Percentiles rank a stretch among this genome's conserved stretches.
phyloP scores from a whole-genome alignment of 768 basidiomycete genomes.

The Pisolithus marmoratus region DNA sequence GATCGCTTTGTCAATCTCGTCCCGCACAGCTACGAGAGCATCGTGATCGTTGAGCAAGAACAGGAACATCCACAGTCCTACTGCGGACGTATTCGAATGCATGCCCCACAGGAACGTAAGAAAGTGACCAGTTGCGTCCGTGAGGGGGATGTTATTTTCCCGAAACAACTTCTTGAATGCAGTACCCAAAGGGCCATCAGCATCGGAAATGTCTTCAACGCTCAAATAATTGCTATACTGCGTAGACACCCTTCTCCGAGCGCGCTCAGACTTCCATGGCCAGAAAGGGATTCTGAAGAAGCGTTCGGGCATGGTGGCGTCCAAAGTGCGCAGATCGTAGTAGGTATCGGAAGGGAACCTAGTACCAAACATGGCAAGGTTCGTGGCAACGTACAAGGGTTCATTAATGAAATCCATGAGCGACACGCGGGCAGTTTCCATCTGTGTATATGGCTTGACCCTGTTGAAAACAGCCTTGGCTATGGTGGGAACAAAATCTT shows the following conservation, averaged over 20 bases:
- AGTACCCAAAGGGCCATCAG: conserved; percentile 5
- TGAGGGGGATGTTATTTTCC: conserved; percentile 11
- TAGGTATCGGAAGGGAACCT: conserved; percentile 16
- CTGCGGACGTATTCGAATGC: conserved; percentile 18
- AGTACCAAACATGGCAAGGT: conserved; percentile 16
- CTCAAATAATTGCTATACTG: conserved; percentile 9
- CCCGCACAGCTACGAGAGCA: conserved; percentile 39
- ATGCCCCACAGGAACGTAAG: conserved; percentile 20
- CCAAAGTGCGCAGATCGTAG: conserved; percentile 15
- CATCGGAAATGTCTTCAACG: conserved; percentile 3
- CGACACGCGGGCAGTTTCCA: conserved; percentile 4
- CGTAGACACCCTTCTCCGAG: conserved; percentile 6
- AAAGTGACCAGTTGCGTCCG: conserved; percentile 15
- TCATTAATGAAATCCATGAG: conserved; percentile 10
- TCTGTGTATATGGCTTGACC: conserved; percentile 3
- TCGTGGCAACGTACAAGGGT: conserved; percentile 15
- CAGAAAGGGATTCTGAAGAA: conserved; percentile 11
- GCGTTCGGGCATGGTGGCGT: conserved; percentile 16
- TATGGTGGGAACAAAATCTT: conserved; percentile 7
- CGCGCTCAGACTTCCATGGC: conserved; percentile 10
- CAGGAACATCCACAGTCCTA: conserved; percentile 12
- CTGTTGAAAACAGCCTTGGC: conserved; percentile 7
- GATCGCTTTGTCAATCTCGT: conserved; percentile 36
- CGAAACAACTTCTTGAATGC: conserved; percentile 15
- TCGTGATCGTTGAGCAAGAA: conserved; percentile 37